Evolutionary conservation across 1,284 basidiomycete genomes (phyloP).

Genomic region (Thecaphora thlaspeos): DNA sequence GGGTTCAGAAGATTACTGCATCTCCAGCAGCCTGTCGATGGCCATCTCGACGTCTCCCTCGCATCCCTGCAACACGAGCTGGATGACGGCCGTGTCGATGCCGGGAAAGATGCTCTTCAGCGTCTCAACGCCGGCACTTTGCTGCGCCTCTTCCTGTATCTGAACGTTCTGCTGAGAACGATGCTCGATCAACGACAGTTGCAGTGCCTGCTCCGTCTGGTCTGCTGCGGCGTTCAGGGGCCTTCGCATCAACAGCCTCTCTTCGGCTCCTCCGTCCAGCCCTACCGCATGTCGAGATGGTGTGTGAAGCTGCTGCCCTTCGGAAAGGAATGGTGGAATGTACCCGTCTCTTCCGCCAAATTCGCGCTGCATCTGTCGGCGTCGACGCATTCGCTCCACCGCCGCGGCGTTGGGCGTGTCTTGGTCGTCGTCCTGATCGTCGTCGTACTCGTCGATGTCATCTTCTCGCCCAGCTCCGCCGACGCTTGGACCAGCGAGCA

Average conservation of each 20-base stretch:
- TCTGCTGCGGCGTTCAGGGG: neutral
- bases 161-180: constrained; percentile 8
- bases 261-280: neutral
- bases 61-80: constrained; percentile 46
- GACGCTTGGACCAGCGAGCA: constrained; percentile 12
- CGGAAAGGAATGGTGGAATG: constrained; percentile 9
- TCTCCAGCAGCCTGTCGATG: constrained; percentile 49
- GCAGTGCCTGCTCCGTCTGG: constrained; percentile 29
- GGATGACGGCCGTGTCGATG: constrained; percentile 39
- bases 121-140: constrained; percentile 37
- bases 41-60: constrained; percentile 44
- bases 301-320: constrained; percentile 1
- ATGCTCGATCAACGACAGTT: constrained; percentile 26
- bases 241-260: neutral
- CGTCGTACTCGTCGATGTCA: constrained; percentile 10
- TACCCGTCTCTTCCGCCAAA: constrained; percentile 9
- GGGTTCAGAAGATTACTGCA: too few species aligned
- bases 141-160: constrained; percentile 25
- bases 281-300: neutral
- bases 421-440: constrained; percentile 11
- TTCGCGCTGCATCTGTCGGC: constrained; percentile 27
- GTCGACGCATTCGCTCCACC: constrained; percentile 15
- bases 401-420: constrained; percentile 16
- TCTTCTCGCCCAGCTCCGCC: neutral
- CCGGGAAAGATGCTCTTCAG: constrained; percentile 49